Evolutionary conservation across 2,329 filamentous ascomycete genomes (phyloP).

Genomic region (Claviceps lovelessii): DNA sequence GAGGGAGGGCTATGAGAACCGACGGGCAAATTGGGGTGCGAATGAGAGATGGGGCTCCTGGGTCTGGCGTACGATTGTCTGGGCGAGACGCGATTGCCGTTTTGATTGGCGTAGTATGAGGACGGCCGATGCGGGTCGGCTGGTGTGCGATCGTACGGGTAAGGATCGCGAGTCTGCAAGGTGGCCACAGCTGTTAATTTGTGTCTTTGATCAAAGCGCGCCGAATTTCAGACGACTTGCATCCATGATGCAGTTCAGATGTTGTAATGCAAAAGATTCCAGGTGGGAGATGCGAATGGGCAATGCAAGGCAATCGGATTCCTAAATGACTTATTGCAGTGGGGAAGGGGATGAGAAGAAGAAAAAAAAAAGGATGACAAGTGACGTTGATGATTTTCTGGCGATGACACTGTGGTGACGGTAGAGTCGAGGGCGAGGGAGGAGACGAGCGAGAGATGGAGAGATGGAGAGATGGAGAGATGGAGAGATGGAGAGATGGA

Average conservation of each 20-base stretch:
- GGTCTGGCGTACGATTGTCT: constrained; percentile 29
- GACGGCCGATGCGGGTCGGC: constrained; percentile 28
- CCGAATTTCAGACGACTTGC: not conserved
- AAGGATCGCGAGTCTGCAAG: constrained; percentile 34
- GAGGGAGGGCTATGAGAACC: constrained; percentile 29
- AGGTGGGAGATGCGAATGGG: not conserved
- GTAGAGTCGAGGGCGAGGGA: not conserved
- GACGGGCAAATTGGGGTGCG: constrained; percentile 29
- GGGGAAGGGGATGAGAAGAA: too few species aligned
- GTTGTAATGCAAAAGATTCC: not conserved
- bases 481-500: not conserved
- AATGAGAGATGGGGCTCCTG: constrained; percentile 36
- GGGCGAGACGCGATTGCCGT: constrained; percentile 34
- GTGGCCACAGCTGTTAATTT: not conserved
- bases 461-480: too few species aligned
- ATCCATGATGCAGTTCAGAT: not conserved
- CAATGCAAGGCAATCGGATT: not conserved
- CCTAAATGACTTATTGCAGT: not conserved
- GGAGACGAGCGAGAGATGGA: not conserved
- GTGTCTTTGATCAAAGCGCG: not conserved
- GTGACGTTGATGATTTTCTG: not conserved
- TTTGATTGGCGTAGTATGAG: constrained; percentile 33
- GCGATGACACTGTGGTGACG: not conserved
- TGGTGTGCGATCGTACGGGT: constrained; percentile 28
- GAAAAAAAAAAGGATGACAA: not conserved